Conservation (phyloP, 2,329 filamentous ascomycete genomes). For the Alternaria sp. region DNA sequence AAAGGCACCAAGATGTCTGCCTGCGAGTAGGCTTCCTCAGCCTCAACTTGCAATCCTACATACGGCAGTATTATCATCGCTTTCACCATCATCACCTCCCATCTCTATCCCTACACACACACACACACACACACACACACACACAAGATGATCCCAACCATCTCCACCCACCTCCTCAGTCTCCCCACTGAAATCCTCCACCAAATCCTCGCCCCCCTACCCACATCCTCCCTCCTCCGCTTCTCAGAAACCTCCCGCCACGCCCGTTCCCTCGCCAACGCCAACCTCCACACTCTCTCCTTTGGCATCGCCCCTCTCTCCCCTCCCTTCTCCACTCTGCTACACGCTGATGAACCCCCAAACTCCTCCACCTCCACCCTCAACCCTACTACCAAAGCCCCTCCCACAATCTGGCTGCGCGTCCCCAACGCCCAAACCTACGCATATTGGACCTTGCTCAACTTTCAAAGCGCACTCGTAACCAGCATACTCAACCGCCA, state of each 20-base stretch:
- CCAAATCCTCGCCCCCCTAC: slow-evolving; percentile 46
- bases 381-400: background rate
- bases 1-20: background rate
- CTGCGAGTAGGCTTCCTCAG: background rate
- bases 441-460: slow-evolving; percentile 32
- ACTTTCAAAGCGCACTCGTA: slow-evolving; percentile 43
- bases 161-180: slow-evolving; percentile 30
- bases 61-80: background rate
- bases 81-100: background rate
- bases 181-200: slow-evolving; percentile 48
- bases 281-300: slow-evolving; percentile 70
- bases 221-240: slow-evolving; percentile 42
- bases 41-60: background rate
- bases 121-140: too few relatives aligned
- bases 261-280: slow-evolving; percentile 40
- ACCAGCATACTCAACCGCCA: slow-evolving; percentile 39
- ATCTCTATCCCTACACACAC: too few relatives aligned
- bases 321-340: background rate
- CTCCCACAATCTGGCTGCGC: slow-evolving; percentile 11
- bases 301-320: slow-evolving; percentile 69
- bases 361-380: slow-evolving; percentile 55
- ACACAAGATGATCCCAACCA: slow-evolving; percentile 10
- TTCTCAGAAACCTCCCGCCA: slow-evolving; percentile 47
- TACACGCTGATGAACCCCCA: background rate
- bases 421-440: slow-evolving; percentile 25